These are phyloP conservation scores for Cladorrhinum sp. DNA, from an alignment of 2,329 filamentous ascomycete species.

Conservation along the genomic window DNA sequence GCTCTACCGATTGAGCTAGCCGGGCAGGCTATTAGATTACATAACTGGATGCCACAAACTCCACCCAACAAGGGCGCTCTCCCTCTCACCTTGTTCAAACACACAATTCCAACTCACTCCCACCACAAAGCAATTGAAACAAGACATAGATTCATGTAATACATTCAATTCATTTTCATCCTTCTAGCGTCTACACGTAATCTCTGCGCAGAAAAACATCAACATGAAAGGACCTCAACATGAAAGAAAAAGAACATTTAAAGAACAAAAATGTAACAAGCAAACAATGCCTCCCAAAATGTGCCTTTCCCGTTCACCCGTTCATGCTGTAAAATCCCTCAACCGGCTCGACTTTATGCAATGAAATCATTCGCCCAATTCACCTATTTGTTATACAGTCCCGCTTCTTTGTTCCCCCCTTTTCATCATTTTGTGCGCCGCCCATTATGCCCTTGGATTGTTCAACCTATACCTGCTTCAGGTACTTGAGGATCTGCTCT, in stretches of 20 bases:
- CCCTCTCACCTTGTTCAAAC: too few relatives aligned
- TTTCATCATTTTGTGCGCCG: neutral
- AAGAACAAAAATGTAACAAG: neutral
- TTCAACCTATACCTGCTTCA: slow-evolving; percentile 35
- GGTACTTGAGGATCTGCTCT: slow-evolving; percentile 69
- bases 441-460: neutral
- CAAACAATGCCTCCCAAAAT: neutral
- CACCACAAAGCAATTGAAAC: too few relatives aligned
- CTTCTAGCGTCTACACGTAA: neutral
- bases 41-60: neutral
- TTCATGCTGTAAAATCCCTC: neutral
- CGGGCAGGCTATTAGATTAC: slow-evolving; percentile 37
- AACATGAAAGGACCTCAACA: neutral
- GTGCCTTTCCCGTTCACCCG: neutral
- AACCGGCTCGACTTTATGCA: neutral
- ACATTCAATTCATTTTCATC: neutral
- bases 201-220: neutral
- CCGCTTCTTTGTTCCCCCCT: neutral
- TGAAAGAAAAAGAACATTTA: neutral
- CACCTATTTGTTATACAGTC: neutral
- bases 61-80: too few relatives aligned
- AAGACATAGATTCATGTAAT: neutral
- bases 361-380: neutral
- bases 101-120: too few relatives aligned
- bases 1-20: slow-evolving; percentile 71